Evolutionary conservation across 2,329 filamentous ascomycete species (phyloP).

Genomic region (Cordyceps cicadae): DNA sequence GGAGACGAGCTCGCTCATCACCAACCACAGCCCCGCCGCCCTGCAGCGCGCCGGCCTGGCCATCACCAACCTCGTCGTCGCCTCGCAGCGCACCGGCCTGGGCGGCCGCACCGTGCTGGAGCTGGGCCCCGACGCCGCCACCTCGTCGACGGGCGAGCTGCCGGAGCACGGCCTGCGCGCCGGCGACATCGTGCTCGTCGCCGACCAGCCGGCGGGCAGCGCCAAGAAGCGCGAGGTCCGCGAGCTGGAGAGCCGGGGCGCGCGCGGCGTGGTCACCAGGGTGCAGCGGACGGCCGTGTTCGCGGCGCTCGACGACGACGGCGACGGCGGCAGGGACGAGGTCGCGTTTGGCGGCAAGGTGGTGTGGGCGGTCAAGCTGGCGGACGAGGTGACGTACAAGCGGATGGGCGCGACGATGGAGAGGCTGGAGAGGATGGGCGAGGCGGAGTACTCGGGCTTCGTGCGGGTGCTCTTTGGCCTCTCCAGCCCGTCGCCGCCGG

Average conservation of each 20-base stretch:
- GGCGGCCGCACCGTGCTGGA: constrained; percentile 88
- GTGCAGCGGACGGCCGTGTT: constrained; percentile 50
- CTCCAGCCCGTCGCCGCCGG: constrained; percentile 40
- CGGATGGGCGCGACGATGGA: constrained; percentile 59
- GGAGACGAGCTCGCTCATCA: constrained; percentile 60
- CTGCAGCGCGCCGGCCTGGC: constrained; percentile 73
- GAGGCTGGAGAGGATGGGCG: constrained; percentile 47
- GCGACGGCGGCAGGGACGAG: constrained; percentile 53
- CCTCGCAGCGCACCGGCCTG: constrained; percentile 74
- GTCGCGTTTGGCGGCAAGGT: constrained; percentile 38
- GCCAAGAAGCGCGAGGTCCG: constrained; percentile 66
- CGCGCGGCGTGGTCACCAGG: constrained; percentile 61
- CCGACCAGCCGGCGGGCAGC: constrained; percentile 64
- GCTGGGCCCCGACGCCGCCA: constrained; percentile 64
- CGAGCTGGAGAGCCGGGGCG: constrained; percentile 60
- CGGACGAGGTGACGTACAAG: constrained; percentile 59
- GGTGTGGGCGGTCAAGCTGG: constrained; percentile 59
- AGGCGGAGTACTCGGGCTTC: constrained; percentile 51
- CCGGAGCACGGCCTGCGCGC: constrained; percentile 68
- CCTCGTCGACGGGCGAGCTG: constrained; percentile 45
- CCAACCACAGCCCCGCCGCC: constrained; percentile 56
- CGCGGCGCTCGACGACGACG: constrained; percentile 62
- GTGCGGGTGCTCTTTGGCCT: constrained; percentile 56
- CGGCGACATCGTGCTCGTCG: constrained; percentile 70
- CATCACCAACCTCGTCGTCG: constrained; percentile 64